Evolutionary conservation across 2,329 filamentous ascomycete species (phyloP), one percentile per base, ranked within the genome.

Genomic region (Aspergillus ochraceoroseus): DNA sequence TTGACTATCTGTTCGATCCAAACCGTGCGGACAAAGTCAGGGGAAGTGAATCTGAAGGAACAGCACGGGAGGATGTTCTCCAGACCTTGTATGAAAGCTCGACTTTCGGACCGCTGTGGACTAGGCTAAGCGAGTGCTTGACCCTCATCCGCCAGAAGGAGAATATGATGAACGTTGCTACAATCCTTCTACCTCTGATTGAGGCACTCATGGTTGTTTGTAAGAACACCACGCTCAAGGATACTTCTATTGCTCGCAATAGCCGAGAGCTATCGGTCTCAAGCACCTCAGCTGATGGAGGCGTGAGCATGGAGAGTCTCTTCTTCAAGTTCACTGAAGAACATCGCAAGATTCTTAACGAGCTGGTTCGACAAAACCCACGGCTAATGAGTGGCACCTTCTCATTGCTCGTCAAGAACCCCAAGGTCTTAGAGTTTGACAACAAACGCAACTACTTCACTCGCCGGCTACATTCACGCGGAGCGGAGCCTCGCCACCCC

Each of bases 381-480:
- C 94, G 95, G 65, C 79, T 98, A 49, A 98, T 98, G 94, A 95
- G 90, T 44, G 92, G 92, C 38, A 95, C 90, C 2, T 95, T 98
- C 68, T 89, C 90, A 7, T 75, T 98, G 11, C 71, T 98, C 32
- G 92, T 96, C 48, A 95, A 95, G 73, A 98, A 98, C 60, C 94
- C 92, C 17, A 98, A 96, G 74, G 94, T 98, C 3, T 74, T 98
- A 8, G 92, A 98, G 61, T 98, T 98, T 58, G 92, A 98, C 70
- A 98, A 98, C 72, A 98, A 98, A 73, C 88, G 92, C 57, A 96
- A 94, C 68, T 98, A 94, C 75, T 98, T 98, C 74, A 95, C 82
- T 62, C 85, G 92, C 46, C 89, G 87, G 57, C 82, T 98, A 7
- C 92, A 98, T 64, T 79, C 78, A 31, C 79, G 85, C 35, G 76